These are phyloP conservation scores for Poronia punctata DNA, from an alignment of 495 filamentous ascomycete species.

Conservation along the genomic window DNA sequence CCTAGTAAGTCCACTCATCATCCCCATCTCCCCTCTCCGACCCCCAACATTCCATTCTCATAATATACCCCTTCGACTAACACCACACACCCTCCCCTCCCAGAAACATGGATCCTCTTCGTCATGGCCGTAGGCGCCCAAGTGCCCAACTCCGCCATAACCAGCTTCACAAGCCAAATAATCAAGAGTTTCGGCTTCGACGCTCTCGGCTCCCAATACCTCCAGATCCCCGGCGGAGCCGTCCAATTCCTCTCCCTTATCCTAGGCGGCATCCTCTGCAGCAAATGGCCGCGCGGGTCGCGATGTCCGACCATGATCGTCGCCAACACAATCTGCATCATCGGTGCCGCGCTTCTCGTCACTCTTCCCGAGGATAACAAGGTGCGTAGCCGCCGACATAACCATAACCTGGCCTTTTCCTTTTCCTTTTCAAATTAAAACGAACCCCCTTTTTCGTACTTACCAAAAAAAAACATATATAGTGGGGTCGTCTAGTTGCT, in stretches of 20 bases:
- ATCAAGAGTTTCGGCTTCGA: conserved; percentile 36
- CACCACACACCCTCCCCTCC: not conserved
- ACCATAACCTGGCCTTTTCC: not conserved
- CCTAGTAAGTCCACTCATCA: conserved; percentile 19
- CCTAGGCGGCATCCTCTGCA: conserved; percentile 21
- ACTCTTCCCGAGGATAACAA: conserved; percentile 28
- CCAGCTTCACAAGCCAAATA: conserved; percentile 17
- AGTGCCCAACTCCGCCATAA: conserved; percentile 11
- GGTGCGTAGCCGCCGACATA: conserved; percentile 4
- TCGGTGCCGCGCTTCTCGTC: conserved; percentile 36
- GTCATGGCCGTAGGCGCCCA: conserved; percentile 14
- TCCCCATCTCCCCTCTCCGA: not conserved
- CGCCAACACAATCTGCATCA: conserved; percentile 28
- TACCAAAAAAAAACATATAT: not conserved
- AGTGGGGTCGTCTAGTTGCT: conserved; percentile 14
- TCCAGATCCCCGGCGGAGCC: conserved; percentile 33
- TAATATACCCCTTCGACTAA: not conserved
- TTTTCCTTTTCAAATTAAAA: not conserved
- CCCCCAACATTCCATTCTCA: too few species aligned
- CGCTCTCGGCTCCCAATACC: conserved; percentile 41
- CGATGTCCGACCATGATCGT: conserved; percentile 32
- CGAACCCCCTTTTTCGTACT: not conserved
- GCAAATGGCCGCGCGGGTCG: conserved; percentile 12
- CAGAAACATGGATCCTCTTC: conserved; percentile 46
- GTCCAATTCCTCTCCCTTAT: conserved; percentile 28